Conservation (phyloP, 202 grass and related monocot species). For the Cymbopogon flexuosus region DNA sequence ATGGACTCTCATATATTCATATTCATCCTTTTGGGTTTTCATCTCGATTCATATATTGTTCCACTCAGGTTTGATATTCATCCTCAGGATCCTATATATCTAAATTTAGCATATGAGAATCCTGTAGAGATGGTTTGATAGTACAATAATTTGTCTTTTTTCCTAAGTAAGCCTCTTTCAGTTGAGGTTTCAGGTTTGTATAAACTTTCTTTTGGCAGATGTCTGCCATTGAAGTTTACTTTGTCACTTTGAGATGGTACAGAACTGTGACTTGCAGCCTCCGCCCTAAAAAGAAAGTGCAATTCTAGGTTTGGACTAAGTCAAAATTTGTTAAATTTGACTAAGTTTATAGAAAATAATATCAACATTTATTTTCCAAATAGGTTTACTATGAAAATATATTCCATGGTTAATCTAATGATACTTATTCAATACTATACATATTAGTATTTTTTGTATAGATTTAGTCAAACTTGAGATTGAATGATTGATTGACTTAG, state of each 20-base stretch:
- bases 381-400: not conserved
- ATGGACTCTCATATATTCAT: not conserved
- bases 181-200: not conserved
- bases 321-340: not conserved
- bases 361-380: not conserved
- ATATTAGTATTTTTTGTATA: not conserved
- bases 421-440: not conserved
- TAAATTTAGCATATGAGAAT: not conserved
- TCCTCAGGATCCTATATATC: not conserved
- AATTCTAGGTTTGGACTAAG: not conserved
- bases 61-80: not conserved
- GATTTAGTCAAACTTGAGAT: not conserved
- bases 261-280: not conserved
- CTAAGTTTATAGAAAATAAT: not conserved
- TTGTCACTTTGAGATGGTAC: not conserved
- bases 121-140: not conserved
- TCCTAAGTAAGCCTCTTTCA: not conserved
- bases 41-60: not conserved
- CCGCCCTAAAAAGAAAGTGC: not conserved
- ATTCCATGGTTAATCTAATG: not conserved
- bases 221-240: constrained; percentile 5
- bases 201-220: not conserved
- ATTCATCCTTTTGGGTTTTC: not conserved
- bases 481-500: not conserved
- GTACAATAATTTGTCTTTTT: not conserved